These are phyloP conservation scores for Singerocomus inundabilis DNA, from an alignment of 1,284 basidiomycete genomes.

Conservation along the genomic window DNA sequence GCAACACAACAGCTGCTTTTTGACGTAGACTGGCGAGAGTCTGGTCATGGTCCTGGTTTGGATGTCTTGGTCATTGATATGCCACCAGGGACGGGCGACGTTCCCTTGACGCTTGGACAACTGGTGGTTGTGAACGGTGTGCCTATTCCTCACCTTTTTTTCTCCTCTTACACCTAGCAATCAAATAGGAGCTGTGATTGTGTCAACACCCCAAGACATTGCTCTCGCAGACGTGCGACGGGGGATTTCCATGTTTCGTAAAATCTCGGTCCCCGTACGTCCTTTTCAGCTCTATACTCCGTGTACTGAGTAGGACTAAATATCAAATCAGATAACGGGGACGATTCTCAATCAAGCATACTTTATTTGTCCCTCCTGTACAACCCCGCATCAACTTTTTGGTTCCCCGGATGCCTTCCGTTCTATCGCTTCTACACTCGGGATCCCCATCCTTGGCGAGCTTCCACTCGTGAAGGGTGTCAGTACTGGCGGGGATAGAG, in stretches of 20 bases:
- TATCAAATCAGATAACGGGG: constrained; percentile 72
- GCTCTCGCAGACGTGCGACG: constrained; percentile 91
- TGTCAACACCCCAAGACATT: constrained; percentile 96
- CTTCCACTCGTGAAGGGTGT: constrained; percentile 82
- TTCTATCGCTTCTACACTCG: constrained; percentile 58
- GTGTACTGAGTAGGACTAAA: neutral
- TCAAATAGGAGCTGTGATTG: constrained; percentile 68
- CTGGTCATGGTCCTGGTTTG: constrained; percentile 46
- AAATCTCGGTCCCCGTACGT: constrained; percentile 83
- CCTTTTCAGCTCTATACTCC: neutral
- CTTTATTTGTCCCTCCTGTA: constrained; percentile 82
- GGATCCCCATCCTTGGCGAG: constrained; percentile 75
- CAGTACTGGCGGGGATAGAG: constrained; percentile 74
- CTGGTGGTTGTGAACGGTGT: constrained; percentile 84
- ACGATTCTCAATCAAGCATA: constrained; percentile 90
- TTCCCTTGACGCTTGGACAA: constrained; percentile 90
- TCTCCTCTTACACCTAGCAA: neutral
- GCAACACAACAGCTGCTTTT: constrained; percentile 96
- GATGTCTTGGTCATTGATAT: constrained; percentile 94
- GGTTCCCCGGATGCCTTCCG: constrained; percentile 72
- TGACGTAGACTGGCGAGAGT: constrained; percentile 88
- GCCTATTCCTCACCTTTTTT: constrained; percentile 12
- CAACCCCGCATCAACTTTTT: constrained; percentile 74
- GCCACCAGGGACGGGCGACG: constrained; percentile 97
- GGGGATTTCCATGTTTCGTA: constrained; percentile 91